Conservation (phyloP, 495 filamentous ascomycete genomes). For the Tuber umbilicatum region DNA sequence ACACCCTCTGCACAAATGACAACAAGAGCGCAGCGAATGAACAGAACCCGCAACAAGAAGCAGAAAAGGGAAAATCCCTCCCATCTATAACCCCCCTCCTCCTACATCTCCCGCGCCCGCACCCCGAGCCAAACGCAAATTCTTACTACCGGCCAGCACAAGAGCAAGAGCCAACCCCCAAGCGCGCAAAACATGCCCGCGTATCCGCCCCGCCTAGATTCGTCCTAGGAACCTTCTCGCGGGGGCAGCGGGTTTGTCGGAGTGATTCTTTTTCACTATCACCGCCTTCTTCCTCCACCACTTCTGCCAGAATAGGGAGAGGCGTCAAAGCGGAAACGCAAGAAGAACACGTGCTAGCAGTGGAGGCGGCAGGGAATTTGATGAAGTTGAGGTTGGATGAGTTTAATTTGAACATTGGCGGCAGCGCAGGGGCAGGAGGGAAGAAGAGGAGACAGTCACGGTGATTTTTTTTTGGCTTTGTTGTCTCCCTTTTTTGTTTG, state of each 20-base stretch:
- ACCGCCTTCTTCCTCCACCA: not conserved
- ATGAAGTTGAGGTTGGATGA: conserved; percentile 21
- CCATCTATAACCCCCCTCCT: not conserved
- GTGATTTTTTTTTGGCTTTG: not conserved
- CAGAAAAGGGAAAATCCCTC: not conserved
- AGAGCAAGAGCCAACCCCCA: not conserved
- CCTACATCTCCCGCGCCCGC: not conserved
- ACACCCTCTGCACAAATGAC: not conserved
- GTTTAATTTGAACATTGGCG: not conserved
- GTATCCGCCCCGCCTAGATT: not conserved
- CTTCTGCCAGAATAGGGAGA: not conserved
- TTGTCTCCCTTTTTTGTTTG: not conserved
- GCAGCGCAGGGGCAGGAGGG: not conserved
- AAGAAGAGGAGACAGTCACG: not conserved
- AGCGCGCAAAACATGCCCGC: not conserved
- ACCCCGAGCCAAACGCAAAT: not conserved
- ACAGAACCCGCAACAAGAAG: not conserved
- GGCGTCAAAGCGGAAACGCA: conserved; percentile 10
- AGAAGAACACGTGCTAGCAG: conserved; percentile 23
- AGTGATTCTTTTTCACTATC: not conserved
- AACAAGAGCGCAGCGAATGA: not conserved
- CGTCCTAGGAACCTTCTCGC: not conserved
- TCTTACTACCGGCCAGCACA: not conserved
- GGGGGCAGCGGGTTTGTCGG: not conserved
- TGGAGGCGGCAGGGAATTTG: conserved; percentile 26